Base-by-base conservation (phyloP, 1,284 basidiomycete species). In the Sporisorium exsertum region DNA sequence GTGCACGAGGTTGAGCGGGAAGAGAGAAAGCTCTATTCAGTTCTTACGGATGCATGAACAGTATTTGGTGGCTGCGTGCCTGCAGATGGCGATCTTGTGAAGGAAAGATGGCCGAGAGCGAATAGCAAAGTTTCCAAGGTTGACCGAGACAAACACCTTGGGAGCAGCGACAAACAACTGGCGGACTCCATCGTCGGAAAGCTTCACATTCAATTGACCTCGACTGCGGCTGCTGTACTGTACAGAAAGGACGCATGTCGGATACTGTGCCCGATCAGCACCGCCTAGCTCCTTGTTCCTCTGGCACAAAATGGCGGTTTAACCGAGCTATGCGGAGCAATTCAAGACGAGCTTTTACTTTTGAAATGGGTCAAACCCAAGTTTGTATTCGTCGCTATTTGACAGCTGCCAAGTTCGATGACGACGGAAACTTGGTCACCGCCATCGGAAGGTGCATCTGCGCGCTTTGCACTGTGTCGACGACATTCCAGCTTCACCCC, bases 381-480 rank as follows among this genome's bases (percentile, higher is more conserved):
- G 1, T 26, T 53, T 56, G 35, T 42, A 35, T 50, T 40, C 16
- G 16, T 24, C 52, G 24, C 20, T 35, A 26, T 33, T 61, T 64
- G 68, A 70, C 68, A 70, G 68, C 68, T 64, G 68, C 62, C 68
- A 70, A 49, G 2, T 43, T 61, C 68, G 68, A 70, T 70, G 58
- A 45, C 49, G 53, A 46, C 47, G 68, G 61, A 60, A 60, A 53
- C 16, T 43, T 37, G 7, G 1, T 46, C 58, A 35, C 35, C 49
- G 24, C 42, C 68, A 70, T 70, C 68, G 68, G 43, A 50, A 0
- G 15, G 16, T 70, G 62, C 68, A 70, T 7, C 20, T 20, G 42
- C n/a, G n/a, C n/a, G n/a, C n/a, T n/a, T n/a, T n/a, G n/a, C n/a
- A n/a, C n/a, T n/a, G n/a, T n/a, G n/a, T n/a, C n/a, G n/a, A n/a